Percentiles rank a stretch among this genome's conserved stretches.
Conservation (phyloP, 2,329 filamentous ascomycete species). For the Curvularia verruculosa region DNA sequence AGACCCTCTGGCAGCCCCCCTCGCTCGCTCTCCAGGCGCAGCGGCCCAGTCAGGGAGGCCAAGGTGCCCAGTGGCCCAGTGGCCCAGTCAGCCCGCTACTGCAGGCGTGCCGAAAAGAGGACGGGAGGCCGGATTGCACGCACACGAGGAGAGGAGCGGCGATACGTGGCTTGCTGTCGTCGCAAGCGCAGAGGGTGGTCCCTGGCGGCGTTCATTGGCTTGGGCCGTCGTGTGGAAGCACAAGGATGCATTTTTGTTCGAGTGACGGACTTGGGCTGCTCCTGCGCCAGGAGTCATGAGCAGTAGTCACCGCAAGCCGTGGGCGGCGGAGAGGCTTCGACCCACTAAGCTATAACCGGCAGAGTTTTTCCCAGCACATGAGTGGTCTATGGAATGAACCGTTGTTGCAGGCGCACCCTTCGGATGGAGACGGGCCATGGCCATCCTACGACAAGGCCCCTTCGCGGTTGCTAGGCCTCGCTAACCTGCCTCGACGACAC, state of each 20-base stretch:
- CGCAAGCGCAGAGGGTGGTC: conserved; percentile 29
- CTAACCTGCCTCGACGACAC: conserved; percentile 13
- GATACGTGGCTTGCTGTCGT: conserved; percentile 40
- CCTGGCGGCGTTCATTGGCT: conserved; percentile 35
- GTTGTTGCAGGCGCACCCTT: conserved; percentile 22
- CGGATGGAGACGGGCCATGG: conserved; percentile 16
- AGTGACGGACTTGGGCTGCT: no score
- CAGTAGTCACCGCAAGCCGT: conserved; percentile 28
- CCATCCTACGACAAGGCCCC: conserved; percentile 4
- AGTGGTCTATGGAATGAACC: conserved; percentile 30
- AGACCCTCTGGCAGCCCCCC: no score
- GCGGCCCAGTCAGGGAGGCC: conserved; percentile 3
- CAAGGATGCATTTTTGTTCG: no score
- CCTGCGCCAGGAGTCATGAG: conserved; percentile 28
- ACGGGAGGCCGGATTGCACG: conserved; percentile 13
- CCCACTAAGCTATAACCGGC: conserved; percentile 30
- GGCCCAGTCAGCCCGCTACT: conserved; percentile 17
- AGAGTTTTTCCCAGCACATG: conserved; percentile 27
- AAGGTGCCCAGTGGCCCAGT: conserved; percentile 18
- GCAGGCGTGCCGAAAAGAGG: conserved; percentile 20
- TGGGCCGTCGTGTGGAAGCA: conserved; percentile 25
- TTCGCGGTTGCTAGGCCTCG: conserved; percentile 15
- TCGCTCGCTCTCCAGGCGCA: conserved; percentile 11
- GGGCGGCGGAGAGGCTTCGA: conserved; percentile 21
- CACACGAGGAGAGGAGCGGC: conserved; percentile 2